Evolutionary conservation across 2,329 filamentous ascomycete genomes (phyloP).

Genomic region (Trichoderma harzianum): DNA sequence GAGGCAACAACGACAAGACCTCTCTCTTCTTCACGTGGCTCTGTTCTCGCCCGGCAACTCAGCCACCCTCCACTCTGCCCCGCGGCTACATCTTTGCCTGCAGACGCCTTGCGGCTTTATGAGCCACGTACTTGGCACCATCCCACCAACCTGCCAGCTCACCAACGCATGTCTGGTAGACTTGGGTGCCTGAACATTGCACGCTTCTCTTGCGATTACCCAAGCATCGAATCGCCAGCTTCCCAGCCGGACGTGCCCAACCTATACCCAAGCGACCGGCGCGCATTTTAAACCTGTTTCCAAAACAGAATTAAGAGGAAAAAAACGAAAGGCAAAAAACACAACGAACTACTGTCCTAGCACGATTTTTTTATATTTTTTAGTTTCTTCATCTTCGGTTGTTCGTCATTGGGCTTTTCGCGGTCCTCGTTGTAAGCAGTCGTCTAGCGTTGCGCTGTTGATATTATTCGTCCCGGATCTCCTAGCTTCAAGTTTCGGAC

Average conservation of each 20-base stretch:
- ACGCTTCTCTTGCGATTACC: constrained; percentile 38
- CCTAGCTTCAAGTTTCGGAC: constrained; percentile 12
- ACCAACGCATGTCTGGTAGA: constrained; percentile 59
- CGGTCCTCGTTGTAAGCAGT: constrained; percentile 13
- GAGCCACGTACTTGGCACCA: constrained; percentile 47
- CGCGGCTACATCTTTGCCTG: constrained; percentile 40
- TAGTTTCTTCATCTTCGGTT: constrained; percentile 18
- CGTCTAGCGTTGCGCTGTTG: constrained; percentile 15
- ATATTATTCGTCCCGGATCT: constrained; percentile 21
- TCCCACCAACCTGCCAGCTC: constrained; percentile 57
- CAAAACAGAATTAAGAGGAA: constrained; percentile 15
- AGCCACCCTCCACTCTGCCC: constrained; percentile 29
- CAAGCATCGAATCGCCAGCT: constrained; percentile 23
- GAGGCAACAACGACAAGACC: neutral
- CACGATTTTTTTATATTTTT: constrained; percentile 18
- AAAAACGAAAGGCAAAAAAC: neutral
- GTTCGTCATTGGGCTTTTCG: constrained; percentile 24
- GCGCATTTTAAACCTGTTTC: constrained; percentile 32
- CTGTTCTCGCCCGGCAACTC: constrained; percentile 32
- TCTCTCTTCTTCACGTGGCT: constrained; percentile 42
- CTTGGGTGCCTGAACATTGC: constrained; percentile 47
- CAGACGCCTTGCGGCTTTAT: constrained; percentile 57
- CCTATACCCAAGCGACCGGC: constrained; percentile 38
- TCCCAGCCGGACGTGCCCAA: constrained; percentile 45
- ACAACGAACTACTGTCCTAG: constrained; percentile 23